phyloP scores from a whole-genome alignment of 768 basidiomycete species.

The Leccinellum albellum region DNA sequence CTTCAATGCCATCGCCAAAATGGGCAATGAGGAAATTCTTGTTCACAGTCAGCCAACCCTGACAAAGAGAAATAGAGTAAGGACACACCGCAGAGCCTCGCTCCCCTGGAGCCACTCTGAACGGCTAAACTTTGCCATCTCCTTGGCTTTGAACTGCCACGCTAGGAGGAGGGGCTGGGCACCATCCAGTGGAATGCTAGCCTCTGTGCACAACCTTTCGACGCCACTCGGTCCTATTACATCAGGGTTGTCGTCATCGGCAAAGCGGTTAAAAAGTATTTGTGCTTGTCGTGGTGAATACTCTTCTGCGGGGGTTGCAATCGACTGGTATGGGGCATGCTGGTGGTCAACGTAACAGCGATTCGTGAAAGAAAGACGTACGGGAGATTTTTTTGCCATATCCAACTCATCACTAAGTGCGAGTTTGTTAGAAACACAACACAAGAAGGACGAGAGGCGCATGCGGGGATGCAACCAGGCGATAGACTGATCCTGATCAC shows the following conservation, averaged over 20 bases:
- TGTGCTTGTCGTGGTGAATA: conserved; percentile 52
- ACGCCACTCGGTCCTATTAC: conserved; percentile 73
- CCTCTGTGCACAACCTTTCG: conserved; percentile 64
- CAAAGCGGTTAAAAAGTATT: conserved; percentile 59
- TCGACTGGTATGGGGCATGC: not conserved
- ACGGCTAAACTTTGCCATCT: conserved; percentile 69
- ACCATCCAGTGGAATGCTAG: conserved; percentile 70
- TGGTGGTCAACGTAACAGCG: not conserved
- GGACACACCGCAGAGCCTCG: conserved; percentile 40
- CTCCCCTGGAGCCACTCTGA: conserved; percentile 69
- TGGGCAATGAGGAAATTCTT: conserved; percentile 49
- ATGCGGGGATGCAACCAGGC: conserved; percentile 43
- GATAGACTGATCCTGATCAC: conserved; percentile 23
- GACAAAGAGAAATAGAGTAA: not conserved
- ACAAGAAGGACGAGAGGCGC: conserved; percentile 58
- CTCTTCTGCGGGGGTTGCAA: conserved; percentile 19
- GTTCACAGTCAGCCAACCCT: not conserved
- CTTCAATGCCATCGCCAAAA: conserved; percentile 46
- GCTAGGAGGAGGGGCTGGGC: conserved; percentile 67
- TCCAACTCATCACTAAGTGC: conserved; percentile 48
- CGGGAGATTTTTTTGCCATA: conserved; percentile 29
- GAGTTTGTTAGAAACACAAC: conserved; percentile 57
- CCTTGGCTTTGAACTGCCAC: conserved; percentile 68
- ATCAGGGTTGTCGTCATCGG: conserved; percentile 45
- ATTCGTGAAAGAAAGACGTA: conserved; percentile 17